Conservation (phyloP, 1,139 yeast genomes). For the Suhomyces bokatorum region DNA sequence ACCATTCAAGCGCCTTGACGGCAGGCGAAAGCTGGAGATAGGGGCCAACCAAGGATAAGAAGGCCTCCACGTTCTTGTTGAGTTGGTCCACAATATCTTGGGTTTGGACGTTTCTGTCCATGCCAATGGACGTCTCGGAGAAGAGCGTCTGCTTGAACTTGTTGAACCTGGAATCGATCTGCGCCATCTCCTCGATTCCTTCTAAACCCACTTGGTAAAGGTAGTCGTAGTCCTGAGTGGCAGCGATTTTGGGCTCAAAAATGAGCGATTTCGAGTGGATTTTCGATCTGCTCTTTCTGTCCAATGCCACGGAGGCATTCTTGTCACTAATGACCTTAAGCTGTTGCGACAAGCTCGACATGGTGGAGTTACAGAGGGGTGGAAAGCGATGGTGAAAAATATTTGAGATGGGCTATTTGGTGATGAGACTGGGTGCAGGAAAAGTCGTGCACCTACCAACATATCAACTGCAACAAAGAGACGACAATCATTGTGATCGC, state of each 20-base stretch:
- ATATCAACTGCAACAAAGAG: neutral
- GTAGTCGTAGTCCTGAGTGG: constrained; percentile 87
- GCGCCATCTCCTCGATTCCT: constrained; percentile 72
- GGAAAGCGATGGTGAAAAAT: constrained; percentile 10
- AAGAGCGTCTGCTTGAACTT: constrained; percentile 73
- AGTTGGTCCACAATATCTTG: constrained; percentile 74
- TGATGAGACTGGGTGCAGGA: constrained; percentile 9
- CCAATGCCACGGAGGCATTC: constrained; percentile 75
- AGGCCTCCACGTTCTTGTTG: constrained; percentile 72
- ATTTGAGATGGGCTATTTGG: constrained; percentile 5
- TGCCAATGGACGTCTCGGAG: constrained; percentile 71
- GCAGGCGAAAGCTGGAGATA: constrained; percentile 74
- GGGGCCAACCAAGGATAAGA: constrained; percentile 73
- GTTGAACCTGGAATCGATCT: constrained; percentile 71
- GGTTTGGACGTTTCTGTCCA: constrained; percentile 80
- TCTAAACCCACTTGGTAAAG: constrained; percentile 72
- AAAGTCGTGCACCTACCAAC: neutral
- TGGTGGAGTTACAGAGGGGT: constrained; percentile 13
- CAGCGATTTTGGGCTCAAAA: constrained; percentile 84
- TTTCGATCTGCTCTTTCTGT: constrained; percentile 82
- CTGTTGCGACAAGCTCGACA: constrained; percentile 77
- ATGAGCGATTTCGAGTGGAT: constrained; percentile 86
- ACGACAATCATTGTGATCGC: too few relatives aligned
- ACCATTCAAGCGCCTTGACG: constrained; percentile 88
- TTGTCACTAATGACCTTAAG: constrained; percentile 68